Evolutionary conservation across 1,284 basidiomycete genomes (phyloP).

Genomic region (Cutaneotrichosporon sp.): DNA sequence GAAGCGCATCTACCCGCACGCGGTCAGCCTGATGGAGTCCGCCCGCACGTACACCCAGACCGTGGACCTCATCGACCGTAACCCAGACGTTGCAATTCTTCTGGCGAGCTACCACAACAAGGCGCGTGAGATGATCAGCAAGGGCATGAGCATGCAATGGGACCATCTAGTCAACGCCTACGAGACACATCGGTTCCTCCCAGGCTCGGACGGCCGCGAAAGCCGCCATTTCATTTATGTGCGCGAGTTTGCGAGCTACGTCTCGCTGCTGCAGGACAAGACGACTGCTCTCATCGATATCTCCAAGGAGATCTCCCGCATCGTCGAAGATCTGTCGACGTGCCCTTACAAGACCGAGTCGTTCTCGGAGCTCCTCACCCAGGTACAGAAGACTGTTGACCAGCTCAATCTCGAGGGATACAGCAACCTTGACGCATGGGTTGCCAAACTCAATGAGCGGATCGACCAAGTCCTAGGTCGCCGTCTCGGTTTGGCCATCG

Average conservation of each 20-base stretch:
- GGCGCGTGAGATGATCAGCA: constrained; percentile 80
- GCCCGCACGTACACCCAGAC: constrained; percentile 95
- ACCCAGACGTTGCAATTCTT: constrained; percentile 86
- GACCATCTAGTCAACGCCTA: constrained; percentile 93
- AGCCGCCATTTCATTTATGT: constrained; percentile 89
- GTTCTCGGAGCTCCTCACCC: constrained; percentile 70
- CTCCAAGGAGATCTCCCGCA: constrained; percentile 75
- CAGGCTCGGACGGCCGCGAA: constrained; percentile 67
- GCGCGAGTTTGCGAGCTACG: constrained; percentile 86
- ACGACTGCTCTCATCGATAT: constrained; percentile 88
- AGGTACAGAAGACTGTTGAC: constrained; percentile 88
- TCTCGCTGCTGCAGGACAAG: constrained; percentile 89
- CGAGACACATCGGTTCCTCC: constrained; percentile 68
- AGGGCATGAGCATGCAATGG: constrained; percentile 88
- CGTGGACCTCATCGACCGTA: constrained; percentile 77
- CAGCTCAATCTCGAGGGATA: constrained; percentile 92
- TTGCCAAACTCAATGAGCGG: constrained; percentile 75
- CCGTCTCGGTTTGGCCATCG: constrained; percentile 71
- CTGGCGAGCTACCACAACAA: constrained; percentile 89
- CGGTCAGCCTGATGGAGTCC: constrained; percentile 97
- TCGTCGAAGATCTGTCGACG: constrained; percentile 78
- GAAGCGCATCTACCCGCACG: constrained; percentile 95
- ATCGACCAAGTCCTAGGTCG: constrained; percentile 79
- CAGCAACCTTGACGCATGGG: constrained; percentile 96
- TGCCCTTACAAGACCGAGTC: constrained; percentile 79